These are phyloP conservation scores for Nicotiana attenuata DNA, from an alignment of 257 asterid species.

Conservation along the genomic window DNA sequence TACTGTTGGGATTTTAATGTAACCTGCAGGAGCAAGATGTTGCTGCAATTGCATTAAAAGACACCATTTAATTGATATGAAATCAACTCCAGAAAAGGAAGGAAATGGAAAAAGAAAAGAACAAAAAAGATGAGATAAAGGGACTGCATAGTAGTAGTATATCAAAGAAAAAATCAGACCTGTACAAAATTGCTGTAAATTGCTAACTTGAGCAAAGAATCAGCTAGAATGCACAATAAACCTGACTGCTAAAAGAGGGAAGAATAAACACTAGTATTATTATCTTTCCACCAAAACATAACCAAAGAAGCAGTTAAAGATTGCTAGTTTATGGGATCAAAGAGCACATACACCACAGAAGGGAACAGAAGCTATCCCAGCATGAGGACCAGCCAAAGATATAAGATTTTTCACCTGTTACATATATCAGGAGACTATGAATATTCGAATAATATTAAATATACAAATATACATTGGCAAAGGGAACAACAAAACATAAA, in stretches of 20 bases:
- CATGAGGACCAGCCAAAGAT: conserved; percentile 95
- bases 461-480: no score
- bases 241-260: conserved; percentile 55
- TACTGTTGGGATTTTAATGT: conserved; percentile 84
- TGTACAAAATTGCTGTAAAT: conserved; percentile 66
- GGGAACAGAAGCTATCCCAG: conserved; percentile 87
- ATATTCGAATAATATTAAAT: background rate
- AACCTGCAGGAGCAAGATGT: conserved; percentile 75
- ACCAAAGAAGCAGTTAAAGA: background rate
- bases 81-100: background rate
- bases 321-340: background rate
- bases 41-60: conserved; percentile 58
- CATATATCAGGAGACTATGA: background rate
- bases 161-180: conserved; percentile 37
- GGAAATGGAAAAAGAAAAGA: background rate
- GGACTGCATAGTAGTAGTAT: background rate
- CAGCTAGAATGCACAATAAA: conserved; percentile 55
- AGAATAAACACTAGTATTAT: background rate
- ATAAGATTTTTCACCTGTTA: conserved; percentile 76
- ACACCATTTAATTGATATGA: no score
- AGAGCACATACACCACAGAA: conserved; percentile 65
- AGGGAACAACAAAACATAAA: no score
- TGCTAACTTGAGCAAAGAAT: conserved; percentile 48
- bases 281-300: background rate
- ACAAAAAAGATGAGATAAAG: background rate